Base-by-base conservation (phyloP, 345 rosid species). In the Litchi chinensis region DNA sequence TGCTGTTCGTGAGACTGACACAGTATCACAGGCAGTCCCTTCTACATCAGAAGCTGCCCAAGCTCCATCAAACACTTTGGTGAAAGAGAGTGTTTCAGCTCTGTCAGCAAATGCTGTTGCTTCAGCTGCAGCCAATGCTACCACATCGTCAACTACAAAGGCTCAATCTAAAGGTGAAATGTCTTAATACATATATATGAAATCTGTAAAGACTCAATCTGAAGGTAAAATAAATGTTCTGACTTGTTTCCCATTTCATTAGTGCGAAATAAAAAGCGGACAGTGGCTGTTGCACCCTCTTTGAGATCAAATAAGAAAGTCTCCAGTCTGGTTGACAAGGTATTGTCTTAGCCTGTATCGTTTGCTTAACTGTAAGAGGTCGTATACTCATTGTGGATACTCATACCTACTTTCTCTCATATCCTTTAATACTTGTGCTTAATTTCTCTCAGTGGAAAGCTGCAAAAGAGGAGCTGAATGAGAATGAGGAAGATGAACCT, bases 261-360 rank as follows among this genome's bases (percentile, higher is more conserved):
- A 96, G 99, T 78, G 60, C 93, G 99, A 77, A 73, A 65, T 71
- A 96, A 96, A 80, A 96, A 89, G 88, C 87, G 97, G 79, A 85
- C 98, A 5, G 90, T 88, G 46, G 83, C 93, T 52, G 88, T 83
- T 46, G 89, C 94, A 80, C 88, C 98, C 28, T 83, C 98, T 71
- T 82, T 96, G 90, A 91, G 90, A 87, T 90, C 98, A 76, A 96
- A 93, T 73, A 94, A 96, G 86, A 94, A 91, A 87, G 99, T 94
- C 73, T 93, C 98, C 16, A 90, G 90, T 83, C 83, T 96, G 91
- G 99, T 96, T 82, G 97, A 94, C 86, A 94, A 94, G 99, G 99
- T 93, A 88, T 44, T 28, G 74, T 18, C 67, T 64, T 64, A 12
- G 60, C 68, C 62, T 8, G 40, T 22, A 62, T 66, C 10, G 13